Percentiles rank a stretch among this genome's conserved stretches.
These are phyloP conservation scores for Favolaschia claudopus DNA, from an alignment of 768 basidiomycete species.

Conservation along the genomic window DNA sequence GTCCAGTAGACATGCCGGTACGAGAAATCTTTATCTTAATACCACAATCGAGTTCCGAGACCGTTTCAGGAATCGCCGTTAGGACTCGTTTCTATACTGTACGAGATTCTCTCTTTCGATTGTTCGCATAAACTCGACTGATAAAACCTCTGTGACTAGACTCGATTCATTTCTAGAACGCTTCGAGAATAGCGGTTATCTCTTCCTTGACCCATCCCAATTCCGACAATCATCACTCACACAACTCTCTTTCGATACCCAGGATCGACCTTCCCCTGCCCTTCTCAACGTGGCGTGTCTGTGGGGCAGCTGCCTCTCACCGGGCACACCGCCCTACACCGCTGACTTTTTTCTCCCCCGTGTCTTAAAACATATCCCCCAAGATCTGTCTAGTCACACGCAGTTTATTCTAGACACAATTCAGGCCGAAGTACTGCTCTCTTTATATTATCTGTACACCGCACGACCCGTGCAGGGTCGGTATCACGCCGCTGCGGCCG, in stretches of 20 bases:
- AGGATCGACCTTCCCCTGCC: slow-evolving; percentile 55
- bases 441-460: slow-evolving; percentile 57
- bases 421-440: slow-evolving; percentile 58
- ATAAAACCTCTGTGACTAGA: background rate
- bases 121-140: background rate
- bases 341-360: background rate
- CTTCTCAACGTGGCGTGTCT: slow-evolving; percentile 59
- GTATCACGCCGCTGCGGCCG: slow-evolving; percentile 57
- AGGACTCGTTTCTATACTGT: background rate
- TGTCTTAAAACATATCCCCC: slow-evolving; percentile 1
- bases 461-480: slow-evolving; percentile 58
- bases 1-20: background rate
- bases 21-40: too few relatives aligned
- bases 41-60: background rate
- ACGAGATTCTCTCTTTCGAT: background rate
- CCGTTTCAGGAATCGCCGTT: background rate
- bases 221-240: slow-evolving; percentile 59
- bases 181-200: slow-evolving; percentile 8
- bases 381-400: slow-evolving; percentile 29
- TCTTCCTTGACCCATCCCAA: slow-evolving; percentile 42
- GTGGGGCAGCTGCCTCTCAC: slow-evolving; percentile 61
- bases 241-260: slow-evolving; percentile 54
- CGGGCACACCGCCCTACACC: slow-evolving; percentile 38
- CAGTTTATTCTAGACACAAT: slow-evolving; percentile 53
- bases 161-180: slow-evolving; percentile 1